Evolutionary conservation across 768 basidiomycete species (phyloP), one percentile per base, ranked within the genome.

Genomic region (Aureoboletus auriporus): DNA sequence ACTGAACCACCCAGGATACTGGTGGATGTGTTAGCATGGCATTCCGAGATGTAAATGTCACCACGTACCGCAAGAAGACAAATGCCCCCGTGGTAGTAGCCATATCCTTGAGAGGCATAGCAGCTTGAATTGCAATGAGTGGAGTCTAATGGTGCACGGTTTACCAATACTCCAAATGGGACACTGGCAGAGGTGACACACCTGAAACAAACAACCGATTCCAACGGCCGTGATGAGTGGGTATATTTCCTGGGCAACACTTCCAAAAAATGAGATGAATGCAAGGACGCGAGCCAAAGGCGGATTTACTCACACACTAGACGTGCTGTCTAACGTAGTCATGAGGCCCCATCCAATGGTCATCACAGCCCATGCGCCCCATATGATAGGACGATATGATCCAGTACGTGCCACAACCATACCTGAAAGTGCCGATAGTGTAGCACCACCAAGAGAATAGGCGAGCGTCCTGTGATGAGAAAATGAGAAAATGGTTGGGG

Each of bases 1-100:
- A 91, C 71, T 2, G 88, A 85, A 33, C 83, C 86, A 13, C 89
- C 88, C 42, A 90, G 60, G 4, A 76, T 80, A 57, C 86, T 85
- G 54, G 12, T 44, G 17, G 11, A 44, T 27, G n/a, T n/a, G 13
- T 44, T 27, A 53, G 14, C 36, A 12, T 10, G n/a, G 27, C 28
- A 26, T 2, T 16, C 29, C 23, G 16, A 37, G 10, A 39, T 30
- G 44, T 5, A 45, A 26, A 14, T 27, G 12, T 16, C 39, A 34
- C 13, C 34, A 39, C 45, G 29, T 42, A 69, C 64, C 65, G 62
- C 20, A 73, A 28, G 14, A 76, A 60, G 0, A 62, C 50, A 33
- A 69, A 61, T 14, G 72, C 63, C 1, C 67, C 65, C 3, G 76
- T 74, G 28, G 61, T 66, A 1, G 71, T 72, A 5, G 73, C 72